phyloP scores from a whole-genome alignment of 352 stramenopile species.

The Aphanomyces astaci region DNA sequence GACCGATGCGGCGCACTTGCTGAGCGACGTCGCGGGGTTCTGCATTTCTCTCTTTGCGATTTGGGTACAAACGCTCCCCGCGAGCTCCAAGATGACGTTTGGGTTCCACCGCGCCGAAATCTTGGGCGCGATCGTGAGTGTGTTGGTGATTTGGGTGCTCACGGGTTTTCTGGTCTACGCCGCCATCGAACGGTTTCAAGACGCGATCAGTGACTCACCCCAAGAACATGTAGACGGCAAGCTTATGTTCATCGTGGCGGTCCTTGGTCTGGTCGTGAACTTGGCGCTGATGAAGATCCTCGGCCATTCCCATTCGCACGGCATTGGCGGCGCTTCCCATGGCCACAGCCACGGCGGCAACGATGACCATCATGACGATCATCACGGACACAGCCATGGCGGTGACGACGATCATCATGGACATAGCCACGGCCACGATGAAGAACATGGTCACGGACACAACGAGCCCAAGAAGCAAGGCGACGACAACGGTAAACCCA shows the following conservation, averaged over 20 bases:
- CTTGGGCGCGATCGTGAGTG: constrained; percentile 89
- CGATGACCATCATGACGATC: constrained; percentile 22
- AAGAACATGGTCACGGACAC: constrained; percentile 29
- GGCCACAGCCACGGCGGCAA: constrained; percentile 33
- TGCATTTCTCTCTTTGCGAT: constrained; percentile 72
- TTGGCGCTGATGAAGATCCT: constrained; percentile 91
- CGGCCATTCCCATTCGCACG: constrained; percentile 66
- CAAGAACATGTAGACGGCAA: constrained; percentile 89
- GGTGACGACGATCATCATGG: constrained; percentile 35
- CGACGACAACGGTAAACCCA: constrained; percentile 30
- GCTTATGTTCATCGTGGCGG: constrained; percentile 95
- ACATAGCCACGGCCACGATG: constrained; percentile 22
- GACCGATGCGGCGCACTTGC: constrained; percentile 73
- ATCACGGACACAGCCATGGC: constrained; percentile 32
- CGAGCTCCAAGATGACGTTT: constrained; percentile 83
- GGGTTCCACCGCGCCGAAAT: constrained; percentile 93
- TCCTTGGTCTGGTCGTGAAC: constrained; percentile 95
- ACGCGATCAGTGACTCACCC: constrained; percentile 64
- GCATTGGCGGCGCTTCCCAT: constrained; percentile 36
- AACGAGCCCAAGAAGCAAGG: constrained; percentile 28
- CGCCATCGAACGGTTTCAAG: constrained; percentile 82
- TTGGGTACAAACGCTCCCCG: constrained; percentile 57
- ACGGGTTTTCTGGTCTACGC: constrained; percentile 91
- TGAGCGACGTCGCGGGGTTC: constrained; percentile 66
- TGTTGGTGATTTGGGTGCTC: constrained; percentile 90